Evolutionary conservation across 75 land plant species (phyloP).

Genomic region (Pinus taeda): DNA sequence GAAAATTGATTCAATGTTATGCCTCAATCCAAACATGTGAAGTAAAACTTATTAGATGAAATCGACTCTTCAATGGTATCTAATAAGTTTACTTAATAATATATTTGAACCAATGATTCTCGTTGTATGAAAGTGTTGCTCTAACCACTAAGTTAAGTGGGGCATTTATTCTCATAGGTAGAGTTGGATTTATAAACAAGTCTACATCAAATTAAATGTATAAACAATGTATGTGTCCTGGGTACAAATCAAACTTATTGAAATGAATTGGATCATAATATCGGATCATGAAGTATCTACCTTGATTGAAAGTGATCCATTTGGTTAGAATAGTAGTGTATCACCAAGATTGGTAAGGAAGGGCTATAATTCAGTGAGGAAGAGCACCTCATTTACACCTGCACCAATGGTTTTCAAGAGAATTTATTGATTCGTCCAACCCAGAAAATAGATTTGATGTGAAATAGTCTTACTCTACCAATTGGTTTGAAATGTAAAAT

Average conservation of each 20-base stretch:
- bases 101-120: not conserved
- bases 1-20: not conserved
- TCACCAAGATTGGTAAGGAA: not conserved
- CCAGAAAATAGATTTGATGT: too few species aligned
- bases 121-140: not conserved
- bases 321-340: not conserved
- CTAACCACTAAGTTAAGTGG: not conserved
- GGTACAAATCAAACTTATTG: too few species aligned
- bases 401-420: too few species aligned
- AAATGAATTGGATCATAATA: too few species aligned
- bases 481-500: too few species aligned
- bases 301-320: not conserved
- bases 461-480: too few species aligned
- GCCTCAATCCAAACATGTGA: not conserved
- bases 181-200: not conserved
- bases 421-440: too few species aligned
- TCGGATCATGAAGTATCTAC: too few species aligned
- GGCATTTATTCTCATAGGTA: not conserved
- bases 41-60: not conserved
- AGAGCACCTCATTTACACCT: not conserved
- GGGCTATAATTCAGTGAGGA: not conserved
- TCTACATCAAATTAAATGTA: not conserved
- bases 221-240: not conserved
- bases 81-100: not conserved
- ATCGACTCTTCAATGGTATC: not conserved